phyloP scores from a whole-genome alignment of 495 filamentous ascomycete species.

The Trypethelium eluteriae region DNA sequence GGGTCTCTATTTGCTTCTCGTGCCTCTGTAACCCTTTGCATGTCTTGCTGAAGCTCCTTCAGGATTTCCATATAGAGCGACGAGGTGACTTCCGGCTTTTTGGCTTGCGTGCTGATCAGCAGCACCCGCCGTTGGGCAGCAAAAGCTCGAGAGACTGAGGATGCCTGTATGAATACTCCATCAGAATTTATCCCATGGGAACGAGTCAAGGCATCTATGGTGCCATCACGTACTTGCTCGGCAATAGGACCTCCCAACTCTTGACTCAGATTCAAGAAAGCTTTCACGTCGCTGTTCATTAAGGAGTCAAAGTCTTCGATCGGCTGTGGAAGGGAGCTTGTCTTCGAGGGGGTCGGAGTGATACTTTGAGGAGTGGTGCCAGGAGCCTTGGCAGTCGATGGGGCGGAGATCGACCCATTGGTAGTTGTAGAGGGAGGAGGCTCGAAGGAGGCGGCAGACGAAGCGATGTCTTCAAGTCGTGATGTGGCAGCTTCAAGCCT shows the following conservation, averaged over 20 bases:
- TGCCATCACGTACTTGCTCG: slow-evolving; percentile 55
- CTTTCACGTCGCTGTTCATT: slow-evolving; percentile 64
- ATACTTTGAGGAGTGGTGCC: slow-evolving; percentile 19
- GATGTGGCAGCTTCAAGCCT: slow-evolving; percentile 98
- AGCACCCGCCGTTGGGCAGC: slow-evolving; percentile 79
- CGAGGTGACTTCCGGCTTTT: slow-evolving; percentile 71
- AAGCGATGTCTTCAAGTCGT: slow-evolving; percentile 90
- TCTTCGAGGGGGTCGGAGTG: slow-evolving; percentile 33
- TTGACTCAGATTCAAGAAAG: slow-evolving; percentile 69
- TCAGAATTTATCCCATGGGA: background rate
- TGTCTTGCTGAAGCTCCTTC: slow-evolving; percentile 71
- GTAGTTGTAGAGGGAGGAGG: slow-evolving; percentile 29
- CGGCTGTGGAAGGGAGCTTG: slow-evolving; percentile 33
- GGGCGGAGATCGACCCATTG: slow-evolving; percentile 32
- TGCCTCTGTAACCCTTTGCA: slow-evolving; percentile 66
- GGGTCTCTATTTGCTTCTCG: slow-evolving; percentile 68
- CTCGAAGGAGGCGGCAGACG: slow-evolving; percentile 52
- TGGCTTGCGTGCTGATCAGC: slow-evolving; percentile 79
- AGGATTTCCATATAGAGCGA: slow-evolving; percentile 60
- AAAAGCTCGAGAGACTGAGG: slow-evolving; percentile 59
- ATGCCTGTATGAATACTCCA: slow-evolving; percentile 39
- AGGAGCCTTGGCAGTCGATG: slow-evolving; percentile 26
- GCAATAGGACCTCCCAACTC: slow-evolving; percentile 69
- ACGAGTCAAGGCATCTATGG: background rate
- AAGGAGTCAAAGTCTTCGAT: slow-evolving; percentile 81